These are phyloP conservation scores for Venturia nashicola DNA, from an alignment of 2,329 filamentous ascomycete genomes.

Conservation along the genomic window DNA sequence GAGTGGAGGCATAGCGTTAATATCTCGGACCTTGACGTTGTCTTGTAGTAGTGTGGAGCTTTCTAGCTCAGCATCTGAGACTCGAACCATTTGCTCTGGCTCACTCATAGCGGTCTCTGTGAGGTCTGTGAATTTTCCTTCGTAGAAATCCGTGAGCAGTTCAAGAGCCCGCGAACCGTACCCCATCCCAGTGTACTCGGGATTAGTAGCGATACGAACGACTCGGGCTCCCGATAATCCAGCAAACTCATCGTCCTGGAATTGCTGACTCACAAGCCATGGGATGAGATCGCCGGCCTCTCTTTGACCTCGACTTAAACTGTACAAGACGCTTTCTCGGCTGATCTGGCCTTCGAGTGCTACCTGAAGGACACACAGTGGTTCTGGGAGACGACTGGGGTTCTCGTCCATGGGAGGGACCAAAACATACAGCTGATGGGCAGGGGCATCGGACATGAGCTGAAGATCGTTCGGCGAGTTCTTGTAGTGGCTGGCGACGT, in stretches of 20 bases:
- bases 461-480: constrained; percentile 98
- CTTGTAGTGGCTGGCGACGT: constrained; percentile 96
- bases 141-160: constrained; percentile 83
- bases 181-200: constrained; percentile 83
- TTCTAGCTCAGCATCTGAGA: constrained; percentile 72
- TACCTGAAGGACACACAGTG: constrained; percentile 88
- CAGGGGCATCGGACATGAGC: constrained; percentile 93
- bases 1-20: constrained; percentile 81
- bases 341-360: constrained; percentile 92
- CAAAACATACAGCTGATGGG: constrained; percentile 90
- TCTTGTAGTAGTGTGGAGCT: constrained; percentile 68
- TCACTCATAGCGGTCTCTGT: constrained; percentile 55
- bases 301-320: constrained; percentile 75
- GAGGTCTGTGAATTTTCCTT: constrained; percentile 78
- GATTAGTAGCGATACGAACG: constrained; percentile 91
- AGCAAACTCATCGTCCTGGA: constrained; percentile 94
- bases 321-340: constrained; percentile 80
- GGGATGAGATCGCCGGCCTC: constrained; percentile 90
- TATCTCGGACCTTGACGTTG: constrained; percentile 81
- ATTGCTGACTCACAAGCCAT: constrained; percentile 95
- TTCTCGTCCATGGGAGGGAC: constrained; percentile 72
- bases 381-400: constrained; percentile 66
- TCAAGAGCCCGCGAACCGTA: constrained; percentile 84
- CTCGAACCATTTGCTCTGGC: constrained; percentile 54
- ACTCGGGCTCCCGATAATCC: constrained; percentile 82